Evolutionary conservation across 2,329 filamentous ascomycete genomes (phyloP).

Genomic region (Cordyceps cateniannulata): DNA sequence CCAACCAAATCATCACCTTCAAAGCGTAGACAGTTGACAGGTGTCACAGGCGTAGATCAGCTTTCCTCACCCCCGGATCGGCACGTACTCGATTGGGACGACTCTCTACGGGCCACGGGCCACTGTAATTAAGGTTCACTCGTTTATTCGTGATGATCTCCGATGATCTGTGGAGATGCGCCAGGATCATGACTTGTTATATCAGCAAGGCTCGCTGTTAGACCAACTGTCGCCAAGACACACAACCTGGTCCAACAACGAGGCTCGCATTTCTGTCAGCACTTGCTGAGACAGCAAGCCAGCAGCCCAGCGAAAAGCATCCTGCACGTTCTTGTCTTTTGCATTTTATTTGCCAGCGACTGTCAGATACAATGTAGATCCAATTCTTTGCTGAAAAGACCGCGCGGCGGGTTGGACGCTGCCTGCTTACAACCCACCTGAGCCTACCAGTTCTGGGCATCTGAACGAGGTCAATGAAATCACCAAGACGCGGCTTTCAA

Average conservation of each 20-base stretch:
- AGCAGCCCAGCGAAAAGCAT: no score
- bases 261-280: not conserved
- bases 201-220: not conserved
- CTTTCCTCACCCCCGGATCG: not conserved
- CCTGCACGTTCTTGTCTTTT: no score
- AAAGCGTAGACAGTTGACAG: not conserved
- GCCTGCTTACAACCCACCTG: no score
- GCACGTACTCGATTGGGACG: not conserved
- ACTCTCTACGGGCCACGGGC: not conserved
- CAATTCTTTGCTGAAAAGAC: no score
- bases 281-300: not conserved
- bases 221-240: not conserved
- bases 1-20: not conserved
- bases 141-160: not conserved
- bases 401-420: no score
- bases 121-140: not conserved
- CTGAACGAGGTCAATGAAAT: no score
- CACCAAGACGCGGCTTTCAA: no score
- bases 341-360: no score
- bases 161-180: not conserved
- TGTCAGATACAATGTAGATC: no score
- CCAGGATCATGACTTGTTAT: not conserved
- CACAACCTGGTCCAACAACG: no score
- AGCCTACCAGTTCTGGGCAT: no score
- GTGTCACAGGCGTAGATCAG: not conserved